phyloP scores from a whole-genome alignment of 805 yeast species.

The Torulaspora quercuum region DNA sequence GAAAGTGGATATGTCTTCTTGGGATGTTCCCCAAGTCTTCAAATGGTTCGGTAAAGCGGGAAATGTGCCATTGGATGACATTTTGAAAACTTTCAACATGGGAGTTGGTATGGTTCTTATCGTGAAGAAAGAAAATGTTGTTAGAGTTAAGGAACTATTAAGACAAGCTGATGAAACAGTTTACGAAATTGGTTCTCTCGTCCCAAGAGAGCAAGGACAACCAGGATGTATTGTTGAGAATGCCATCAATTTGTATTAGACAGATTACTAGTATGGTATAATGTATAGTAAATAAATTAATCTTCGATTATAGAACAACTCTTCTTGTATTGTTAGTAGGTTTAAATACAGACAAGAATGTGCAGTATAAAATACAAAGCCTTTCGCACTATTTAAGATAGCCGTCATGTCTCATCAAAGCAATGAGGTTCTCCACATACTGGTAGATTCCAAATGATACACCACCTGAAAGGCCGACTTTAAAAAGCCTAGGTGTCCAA shows the following conservation, averaged over 20 bases:
- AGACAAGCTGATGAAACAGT: conserved; percentile 71
- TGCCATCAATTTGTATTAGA: conserved; percentile 32
- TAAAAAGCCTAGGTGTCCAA: conserved; percentile 63
- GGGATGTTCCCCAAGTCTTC: conserved; percentile 88
- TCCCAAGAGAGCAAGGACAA: conserved; percentile 44
- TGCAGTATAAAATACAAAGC: too few species aligned
- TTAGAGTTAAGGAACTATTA: conserved; percentile 50
- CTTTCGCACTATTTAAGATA: conserved; percentile 11
- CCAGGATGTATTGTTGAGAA: conserved; percentile 62
- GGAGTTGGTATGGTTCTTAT: conserved; percentile 96
- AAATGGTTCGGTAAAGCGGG: conserved; percentile 93
- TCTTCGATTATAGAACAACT: conserved; percentile 2
- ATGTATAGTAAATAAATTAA: conserved; percentile 8
- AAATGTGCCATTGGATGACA: conserved; percentile 79
- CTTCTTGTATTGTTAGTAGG: conserved; percentile 1
- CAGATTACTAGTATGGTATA: background rate
- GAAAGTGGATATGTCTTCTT: conserved; percentile 66
- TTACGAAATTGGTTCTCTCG: conserved; percentile 61
- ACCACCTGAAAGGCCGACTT: conserved; percentile 69
- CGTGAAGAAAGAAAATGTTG: conserved; percentile 66
- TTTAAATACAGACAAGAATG: conserved; percentile 2
- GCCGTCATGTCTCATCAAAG: conserved; percentile 22
- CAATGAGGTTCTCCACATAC: conserved; percentile 43
- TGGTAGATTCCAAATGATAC: conserved; percentile 64
- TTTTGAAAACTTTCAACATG: conserved; percentile 86